Percentiles rank a stretch among this genome's conserved stretches.
Conservation (phyloP, 331 rosid genomes). For the Erythrophleum ivorense region DNA sequence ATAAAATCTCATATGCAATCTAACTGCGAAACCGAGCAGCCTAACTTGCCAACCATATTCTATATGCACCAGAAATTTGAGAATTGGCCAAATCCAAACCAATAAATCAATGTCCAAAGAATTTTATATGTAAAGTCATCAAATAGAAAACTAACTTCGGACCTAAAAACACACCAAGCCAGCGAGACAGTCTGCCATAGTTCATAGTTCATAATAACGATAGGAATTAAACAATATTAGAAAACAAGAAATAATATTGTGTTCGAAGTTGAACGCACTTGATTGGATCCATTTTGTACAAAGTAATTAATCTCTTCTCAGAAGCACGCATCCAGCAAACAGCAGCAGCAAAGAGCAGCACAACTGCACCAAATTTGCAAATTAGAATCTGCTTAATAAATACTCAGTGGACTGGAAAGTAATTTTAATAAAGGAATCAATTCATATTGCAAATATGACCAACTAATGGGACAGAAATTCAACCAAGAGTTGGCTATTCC, state of each 20-base stretch:
- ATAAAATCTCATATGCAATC: no score
- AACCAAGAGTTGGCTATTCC: no score
- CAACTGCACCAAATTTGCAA: conserved; percentile 57
- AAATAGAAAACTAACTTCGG: not conserved
- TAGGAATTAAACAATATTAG: not conserved
- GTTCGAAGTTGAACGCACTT: conserved; percentile 21
- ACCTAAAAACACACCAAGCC: not conserved
- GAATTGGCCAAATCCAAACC: not conserved
- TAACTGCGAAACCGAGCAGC: no score
- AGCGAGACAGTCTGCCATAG: not conserved
- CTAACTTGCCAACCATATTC: no score
- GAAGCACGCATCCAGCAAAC: conserved; percentile 90
- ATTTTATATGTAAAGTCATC: not conserved
- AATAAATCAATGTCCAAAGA: not conserved
- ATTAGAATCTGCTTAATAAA: not conserved
- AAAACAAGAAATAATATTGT: conserved; percentile 25
- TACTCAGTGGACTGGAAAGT: not conserved
- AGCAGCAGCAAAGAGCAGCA: conserved; percentile 98
- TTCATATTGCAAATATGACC: no score
- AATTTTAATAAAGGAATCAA: not conserved
- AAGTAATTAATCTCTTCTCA: conserved; percentile 35
- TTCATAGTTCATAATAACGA: conserved; percentile 22
- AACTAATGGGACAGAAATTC: no score
- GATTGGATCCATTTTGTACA: conserved; percentile 31
- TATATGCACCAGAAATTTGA: no score